These are phyloP conservation scores for Peterozyma xylosa DNA, from an alignment of 805 yeast species.

Conservation along the genomic window DNA sequence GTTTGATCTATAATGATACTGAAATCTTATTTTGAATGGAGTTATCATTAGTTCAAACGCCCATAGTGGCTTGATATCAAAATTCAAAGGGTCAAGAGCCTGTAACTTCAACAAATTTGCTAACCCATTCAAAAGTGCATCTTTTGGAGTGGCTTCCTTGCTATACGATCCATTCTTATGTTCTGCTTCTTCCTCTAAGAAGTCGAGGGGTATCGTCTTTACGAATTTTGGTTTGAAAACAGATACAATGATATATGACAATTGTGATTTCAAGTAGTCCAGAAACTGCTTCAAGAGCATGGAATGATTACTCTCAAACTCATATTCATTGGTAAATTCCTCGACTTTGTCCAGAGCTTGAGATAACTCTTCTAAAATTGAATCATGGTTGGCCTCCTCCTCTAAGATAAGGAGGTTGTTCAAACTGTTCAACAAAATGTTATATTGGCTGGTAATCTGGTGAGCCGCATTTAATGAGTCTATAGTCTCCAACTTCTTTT, in stretches of 20 bases:
- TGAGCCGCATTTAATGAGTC: not conserved
- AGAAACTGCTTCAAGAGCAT: not conserved
- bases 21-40: conserved; percentile 42
- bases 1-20: conserved; percentile 51
- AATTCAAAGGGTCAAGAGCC: conserved; percentile 18
- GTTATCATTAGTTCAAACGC: conserved; percentile 38
- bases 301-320: not conserved
- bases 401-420: not conserved
- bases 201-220: not conserved
- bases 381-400: not conserved
- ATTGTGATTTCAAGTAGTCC: not conserved
- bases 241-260: conserved; percentile 9
- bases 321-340: not conserved
- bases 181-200: not conserved
- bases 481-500: conserved; percentile 12
- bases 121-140: conserved; percentile 4
- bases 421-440: not conserved
- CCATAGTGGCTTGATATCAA: conserved; percentile 36
- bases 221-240: conserved; percentile 1
- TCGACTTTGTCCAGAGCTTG: not conserved
- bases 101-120: conserved; percentile 23
- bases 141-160: conserved; percentile 6
- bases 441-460: not conserved
- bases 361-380: not conserved
- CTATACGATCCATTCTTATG: not conserved